Percentiles rank a stretch among this genome's conserved stretches.
Evolutionary conservation across 2,329 filamentous ascomycete species (phyloP).

Genomic region (Alternaria sp.): DNA sequence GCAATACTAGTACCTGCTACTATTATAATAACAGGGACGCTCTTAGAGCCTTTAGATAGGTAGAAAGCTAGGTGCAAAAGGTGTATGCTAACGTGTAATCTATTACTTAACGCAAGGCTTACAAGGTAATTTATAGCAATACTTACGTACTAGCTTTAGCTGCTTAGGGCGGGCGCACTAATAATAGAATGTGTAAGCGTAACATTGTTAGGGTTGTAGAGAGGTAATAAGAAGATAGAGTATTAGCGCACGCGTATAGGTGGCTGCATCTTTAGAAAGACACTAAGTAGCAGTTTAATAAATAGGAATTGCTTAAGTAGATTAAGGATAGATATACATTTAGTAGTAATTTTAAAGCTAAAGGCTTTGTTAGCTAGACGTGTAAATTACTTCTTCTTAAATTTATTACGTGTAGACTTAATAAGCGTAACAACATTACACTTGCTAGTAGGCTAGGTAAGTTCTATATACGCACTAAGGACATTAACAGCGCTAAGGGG

Average conservation of each 20-base stretch:
- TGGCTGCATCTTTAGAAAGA: conserved; percentile 75
- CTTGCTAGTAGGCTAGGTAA: conserved; percentile 75
- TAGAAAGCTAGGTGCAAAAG: conserved; percentile 55
- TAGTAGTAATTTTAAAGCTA: conserved; percentile 54
- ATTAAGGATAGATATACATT: conserved; percentile 71
- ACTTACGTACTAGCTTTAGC: conserved; percentile 56
- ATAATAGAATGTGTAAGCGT: conserved; percentile 75
- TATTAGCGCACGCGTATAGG: conserved; percentile 83
- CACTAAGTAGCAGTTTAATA: conserved; percentile 68
- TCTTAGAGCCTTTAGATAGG: conserved; percentile 53
- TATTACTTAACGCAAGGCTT: conserved; percentile 52
- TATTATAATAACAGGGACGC: conserved; percentile 54
- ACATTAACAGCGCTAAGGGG: conserved; percentile 70
- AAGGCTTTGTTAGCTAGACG: conserved; percentile 56
- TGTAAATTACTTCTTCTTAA: conserved; percentile 60
- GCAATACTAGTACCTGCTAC: conserved; percentile 54
- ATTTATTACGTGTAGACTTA: conserved; percentile 60
- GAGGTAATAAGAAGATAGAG: conserved; percentile 78
- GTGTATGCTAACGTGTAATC: conserved; percentile 55
- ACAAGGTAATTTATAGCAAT: conserved; percentile 57
- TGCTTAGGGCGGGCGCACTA: conserved; percentile 60
- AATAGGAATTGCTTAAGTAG: conserved; percentile 69
- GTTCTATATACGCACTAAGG: conserved; percentile 75
- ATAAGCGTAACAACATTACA: conserved; percentile 63
- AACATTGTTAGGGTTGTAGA: conserved; percentile 64